Percentiles rank a stretch among this genome's conserved stretches.
Evolutionary conservation across 208 protist genomes (phyloP).

Genomic region (Histomonas meleagridis): DNA sequence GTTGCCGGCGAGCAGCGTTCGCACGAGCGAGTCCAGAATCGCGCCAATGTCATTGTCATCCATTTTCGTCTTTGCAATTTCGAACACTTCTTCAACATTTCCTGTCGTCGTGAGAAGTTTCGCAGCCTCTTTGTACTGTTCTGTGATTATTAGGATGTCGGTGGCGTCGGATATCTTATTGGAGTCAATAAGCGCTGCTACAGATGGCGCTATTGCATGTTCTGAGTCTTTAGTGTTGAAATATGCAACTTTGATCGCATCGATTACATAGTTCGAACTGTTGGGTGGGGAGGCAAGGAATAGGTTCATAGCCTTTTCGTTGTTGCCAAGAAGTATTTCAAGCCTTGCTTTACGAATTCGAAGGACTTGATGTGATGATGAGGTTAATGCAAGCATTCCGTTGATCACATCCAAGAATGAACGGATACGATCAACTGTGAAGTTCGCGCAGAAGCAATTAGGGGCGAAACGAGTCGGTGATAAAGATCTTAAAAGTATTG

Average conservation of each 20-base stretch:
- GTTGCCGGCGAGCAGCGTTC: not conserved
- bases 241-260: not conserved
- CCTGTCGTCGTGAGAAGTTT: not conserved
- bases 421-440: not conserved
- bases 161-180: not conserved
- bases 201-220: not conserved
- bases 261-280: not conserved
- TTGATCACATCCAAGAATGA: not conserved
- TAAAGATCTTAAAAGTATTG: not conserved
- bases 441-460: not conserved
- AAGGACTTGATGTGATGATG: not conserved
- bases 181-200: not conserved
- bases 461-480: not conserved
- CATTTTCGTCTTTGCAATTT: not conserved
- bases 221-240: not conserved
- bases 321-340: not conserved
- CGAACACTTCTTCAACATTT: not conserved
- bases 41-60: not conserved
- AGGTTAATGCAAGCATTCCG: no score
- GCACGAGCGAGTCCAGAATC: not conserved
- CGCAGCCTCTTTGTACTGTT: not conserved
- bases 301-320: not conserved
- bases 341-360: not conserved
- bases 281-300: not conserved
- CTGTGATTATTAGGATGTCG: not conserved